Base-by-base conservation (phyloP, 2,329 filamentous ascomycete genomes). In the Xylaria sp. region DNA sequence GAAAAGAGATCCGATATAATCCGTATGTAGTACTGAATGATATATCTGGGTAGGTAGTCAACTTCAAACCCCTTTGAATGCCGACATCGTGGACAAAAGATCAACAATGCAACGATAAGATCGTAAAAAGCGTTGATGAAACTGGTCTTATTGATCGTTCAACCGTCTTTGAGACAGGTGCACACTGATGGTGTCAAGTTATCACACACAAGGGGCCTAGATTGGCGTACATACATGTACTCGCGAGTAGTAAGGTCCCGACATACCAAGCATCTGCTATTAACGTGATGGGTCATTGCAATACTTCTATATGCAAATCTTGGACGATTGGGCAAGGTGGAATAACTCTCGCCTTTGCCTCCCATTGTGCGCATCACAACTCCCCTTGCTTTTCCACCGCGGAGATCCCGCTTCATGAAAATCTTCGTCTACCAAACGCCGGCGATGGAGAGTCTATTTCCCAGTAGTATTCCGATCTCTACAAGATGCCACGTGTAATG, bases 391-490 rank as follows among this genome's bases (percentile, higher is more conserved):
- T 52, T 57, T 59, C 58, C 48, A 16, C 19, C 35, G 54, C 55
- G 57, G 56, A 18, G 53, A 64, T 53, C 16, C 54, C 57, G 51
- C 59, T 58, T 54, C 55, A 56, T 62, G 58, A 63, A 63, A 61
- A 57, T 35, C 37, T 18, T 63, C 52, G 54, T 65, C 62, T 64
- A 63, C 62, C 64, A 44, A 70, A 70, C 68, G 68, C 68, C 69
- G 57, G 58, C 61, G 62, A 68, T 66, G 66, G 64, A 66, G 58
- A 48, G 50, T 71, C 68, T 71, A 71, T 66, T 57, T 66, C 62
- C 60, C 62, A 66, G 47, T 30, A 30, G 23, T 53, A 61, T 59
- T 35, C 63, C 62, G 63, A 52, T 67, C 59, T 65, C 63, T 67
- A 70, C 66, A 69, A 57, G 55, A 71, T 66, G 58, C 68, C 64